Evolutionary conservation across 371 early-diverging fungal species (phyloP), one percentile per base, ranked within the genome.

Genomic region (Syncephalis fuscata): DNA sequence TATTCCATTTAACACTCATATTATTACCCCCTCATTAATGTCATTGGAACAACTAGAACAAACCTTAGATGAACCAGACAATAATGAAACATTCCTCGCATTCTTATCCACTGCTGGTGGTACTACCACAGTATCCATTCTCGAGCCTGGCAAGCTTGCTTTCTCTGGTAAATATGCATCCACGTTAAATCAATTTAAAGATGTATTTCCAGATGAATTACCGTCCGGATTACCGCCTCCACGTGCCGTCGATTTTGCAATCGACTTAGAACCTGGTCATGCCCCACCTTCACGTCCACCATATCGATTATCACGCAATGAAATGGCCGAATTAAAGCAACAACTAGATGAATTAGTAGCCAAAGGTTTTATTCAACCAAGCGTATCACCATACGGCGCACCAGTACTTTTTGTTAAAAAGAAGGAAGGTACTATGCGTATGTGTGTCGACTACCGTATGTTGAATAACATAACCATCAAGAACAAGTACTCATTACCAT

Each of bases 321-420:
- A 65, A 36, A 27, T 57, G 19, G 53, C 62, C 20, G 62, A 59
- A 32, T 44, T 64, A 16, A 50, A 48, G 9, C 45, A 57, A 23
- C 65, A 67, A 39, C 40, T 70, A 0, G 45, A 58, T 16, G 53
- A 60, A 1, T 44, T 64, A 10, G 27, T 62, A n/a, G 39, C 21
- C 3, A 43, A 54, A 21, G 44, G 50, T 5, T 54, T 52, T 22
- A 59, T 63, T 15, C 27, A 49, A 39, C 52, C 55, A 15, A 54
- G 59, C 15, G 27, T 20, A 9, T 66, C 66, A 7, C 63, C 70
- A 8, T 59, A 50, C 45, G 77, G 71, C 1, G 62, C 73, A 7
- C 76, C 77, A 8, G 58, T 73, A 1, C 45, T 75, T 3, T 76
- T 77, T 56, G 75, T 70, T 0, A 50, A 55, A 4, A 73, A 78